Base-by-base conservation (phyloP, 148 eudicot genomes). In the Chenopodium album region DNA sequence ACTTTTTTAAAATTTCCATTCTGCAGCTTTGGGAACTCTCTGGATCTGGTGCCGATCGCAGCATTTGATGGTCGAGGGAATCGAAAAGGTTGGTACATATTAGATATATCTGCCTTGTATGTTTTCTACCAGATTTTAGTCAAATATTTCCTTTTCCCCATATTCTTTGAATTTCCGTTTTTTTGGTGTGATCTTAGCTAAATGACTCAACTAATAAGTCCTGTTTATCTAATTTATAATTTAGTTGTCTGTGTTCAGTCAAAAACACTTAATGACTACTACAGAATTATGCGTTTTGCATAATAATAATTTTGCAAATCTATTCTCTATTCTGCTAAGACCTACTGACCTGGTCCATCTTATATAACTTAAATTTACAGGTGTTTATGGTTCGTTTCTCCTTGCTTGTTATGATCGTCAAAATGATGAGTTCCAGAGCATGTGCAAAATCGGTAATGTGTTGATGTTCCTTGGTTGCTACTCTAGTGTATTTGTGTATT, bases 21-120 rank as follows among this genome's bases (percentile, higher is more conserved):
- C 85, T 62, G 82, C 94, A 94, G 99, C 76, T 85, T 92, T 84
- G 99, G 99, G 50, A 98, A 96, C 85, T 94, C 98, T 31, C 89
- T 94, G 63, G 99, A 96, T 86, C 85, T 96, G 85, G 99, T 96
- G 71, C 98, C 98, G 28, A 94, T 96, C 78, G 98, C 86, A 79
- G 99, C 97, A 87, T 96, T 96, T 70, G 91, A 94, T 87, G 99
- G 99, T 47, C 88, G 90, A 76, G 99, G 99, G 28, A 96, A 94
- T 86, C 95, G 98, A 75, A 87, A 95, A 79, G 98, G 98, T 94
- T 79, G 83, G 74, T 23, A 23, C 76, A 23, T 2, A 73, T 47
- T 17, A 23, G 12, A 26, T 48, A 41, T 44, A 13, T 14, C 46
- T 32, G 23, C 50, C 17, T 41, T 71, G 48, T 41, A 8, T 46